A percentile compares a stretch with the other conserved stretches of the same genome.
Conservation (phyloP, 1,284 basidiomycete genomes). For the Cutaneotrichosporon sp. region DNA sequence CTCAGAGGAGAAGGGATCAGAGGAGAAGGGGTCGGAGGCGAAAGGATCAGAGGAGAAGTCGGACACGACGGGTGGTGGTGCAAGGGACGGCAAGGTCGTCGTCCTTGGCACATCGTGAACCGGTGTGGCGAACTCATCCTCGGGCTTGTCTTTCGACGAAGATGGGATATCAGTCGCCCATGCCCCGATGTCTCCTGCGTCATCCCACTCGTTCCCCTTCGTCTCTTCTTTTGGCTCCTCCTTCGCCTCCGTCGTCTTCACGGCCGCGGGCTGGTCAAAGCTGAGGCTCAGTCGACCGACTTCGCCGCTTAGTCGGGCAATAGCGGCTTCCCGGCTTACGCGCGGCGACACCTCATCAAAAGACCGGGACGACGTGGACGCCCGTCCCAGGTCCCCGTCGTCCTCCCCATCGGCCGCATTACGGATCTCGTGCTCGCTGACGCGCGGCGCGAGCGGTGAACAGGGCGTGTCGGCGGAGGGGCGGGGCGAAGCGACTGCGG, state of each 20-base stretch:
- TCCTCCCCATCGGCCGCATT: not conserved
- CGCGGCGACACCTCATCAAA: no score
- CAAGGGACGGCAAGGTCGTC: no score
- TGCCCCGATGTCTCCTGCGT: no score
- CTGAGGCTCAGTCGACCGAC: no score
- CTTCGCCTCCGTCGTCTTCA: not conserved
- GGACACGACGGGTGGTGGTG: no score
- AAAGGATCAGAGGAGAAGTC: not conserved
- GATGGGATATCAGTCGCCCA: no score
- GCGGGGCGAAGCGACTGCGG: not conserved
- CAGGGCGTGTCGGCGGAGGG: not conserved
- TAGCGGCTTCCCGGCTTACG: no score
- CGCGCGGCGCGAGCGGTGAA: not conserved
- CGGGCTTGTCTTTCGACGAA: no score
- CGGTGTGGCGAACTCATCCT: not conserved
- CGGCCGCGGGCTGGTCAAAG: no score
- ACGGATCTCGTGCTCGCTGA: not conserved
- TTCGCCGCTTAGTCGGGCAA: no score
- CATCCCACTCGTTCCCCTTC: not conserved
- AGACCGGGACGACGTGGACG: not conserved
- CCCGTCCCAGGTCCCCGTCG: not conserved
- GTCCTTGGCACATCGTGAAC: no score
- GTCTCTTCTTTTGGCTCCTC: conserved; percentile 10
- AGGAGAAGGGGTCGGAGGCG: not conserved
- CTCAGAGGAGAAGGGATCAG: not conserved